These are phyloP conservation scores for Amphicarpaea edgeworthii DNA, from an alignment of 306 rosid genomes.

Conservation along the genomic window DNA sequence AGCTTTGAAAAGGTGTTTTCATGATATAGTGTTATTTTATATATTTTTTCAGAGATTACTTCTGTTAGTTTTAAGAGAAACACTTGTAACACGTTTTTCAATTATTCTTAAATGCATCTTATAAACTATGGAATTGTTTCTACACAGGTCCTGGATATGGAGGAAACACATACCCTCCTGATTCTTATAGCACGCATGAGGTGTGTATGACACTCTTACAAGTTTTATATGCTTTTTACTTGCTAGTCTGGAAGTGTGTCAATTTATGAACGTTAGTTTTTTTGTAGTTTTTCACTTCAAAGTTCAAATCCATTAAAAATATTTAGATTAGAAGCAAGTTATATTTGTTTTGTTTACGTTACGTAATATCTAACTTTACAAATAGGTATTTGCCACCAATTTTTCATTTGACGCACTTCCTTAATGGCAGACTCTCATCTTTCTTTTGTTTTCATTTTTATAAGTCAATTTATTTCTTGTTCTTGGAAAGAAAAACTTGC, in stretches of 20 bases:
- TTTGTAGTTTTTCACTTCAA: background rate
- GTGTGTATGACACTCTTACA: slow-evolving; percentile 45
- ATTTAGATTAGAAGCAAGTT: too few relatives aligned
- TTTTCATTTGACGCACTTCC: too few relatives aligned
- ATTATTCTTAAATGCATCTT: background rate
- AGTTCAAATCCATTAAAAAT: too few relatives aligned
- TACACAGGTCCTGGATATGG: slow-evolving; percentile 67
- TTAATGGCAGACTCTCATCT: too few relatives aligned
- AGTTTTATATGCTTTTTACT: slow-evolving; percentile 4
- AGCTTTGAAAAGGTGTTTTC: background rate
- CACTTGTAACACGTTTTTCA: background rate
- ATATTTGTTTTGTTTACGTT: too few relatives aligned
- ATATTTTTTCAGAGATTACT: background rate
- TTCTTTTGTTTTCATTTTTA: too few relatives aligned
- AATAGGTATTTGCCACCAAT: too few relatives aligned
- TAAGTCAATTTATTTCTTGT: too few relatives aligned
- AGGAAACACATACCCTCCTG: slow-evolving; percentile 58
- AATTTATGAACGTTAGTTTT: background rate
- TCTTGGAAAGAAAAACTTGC: too few relatives aligned
- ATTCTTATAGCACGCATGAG: slow-evolving; percentile 66
- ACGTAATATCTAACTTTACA: too few relatives aligned
- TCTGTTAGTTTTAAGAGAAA: background rate
- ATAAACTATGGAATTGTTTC: slow-evolving; percentile 33
- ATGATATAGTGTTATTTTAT: background rate
- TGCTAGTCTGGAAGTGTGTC: background rate